phyloP scores from a whole-genome alignment of 345 rosid species.

The Melastoma malabathricum region DNA sequence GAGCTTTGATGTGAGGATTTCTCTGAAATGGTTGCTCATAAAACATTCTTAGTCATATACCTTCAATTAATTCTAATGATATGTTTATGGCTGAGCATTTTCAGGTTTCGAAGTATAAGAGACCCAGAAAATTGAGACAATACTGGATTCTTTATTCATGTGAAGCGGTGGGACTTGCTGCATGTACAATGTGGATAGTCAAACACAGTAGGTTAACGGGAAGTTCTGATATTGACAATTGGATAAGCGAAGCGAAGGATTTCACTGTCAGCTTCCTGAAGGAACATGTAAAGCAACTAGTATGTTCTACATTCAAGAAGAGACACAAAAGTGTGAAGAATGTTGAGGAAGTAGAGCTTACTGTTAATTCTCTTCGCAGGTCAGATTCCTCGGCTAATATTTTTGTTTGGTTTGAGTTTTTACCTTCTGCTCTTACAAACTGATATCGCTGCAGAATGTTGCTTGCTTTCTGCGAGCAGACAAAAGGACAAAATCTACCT shows the following conservation, averaged over 20 bases:
- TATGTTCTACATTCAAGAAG: constrained; percentile 68
- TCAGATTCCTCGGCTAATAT: constrained; percentile 10
- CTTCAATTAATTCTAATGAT: no score
- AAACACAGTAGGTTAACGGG: constrained; percentile 86
- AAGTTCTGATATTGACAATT: constrained; percentile 78
- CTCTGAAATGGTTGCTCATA: no score
- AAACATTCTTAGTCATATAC: no score
- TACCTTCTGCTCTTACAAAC: constrained; percentile 9
- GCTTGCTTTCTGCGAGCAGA: constrained; percentile 72
- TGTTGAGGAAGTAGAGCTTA: constrained; percentile 71
- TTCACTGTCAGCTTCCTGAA: constrained; percentile 54
- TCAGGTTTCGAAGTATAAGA: constrained; percentile 67
- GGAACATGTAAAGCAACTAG: constrained; percentile 96
- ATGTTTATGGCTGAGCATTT: no score
- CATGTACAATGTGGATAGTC: constrained; percentile 69
- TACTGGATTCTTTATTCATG: constrained; percentile 71
- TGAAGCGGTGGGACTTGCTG: constrained; percentile 72
- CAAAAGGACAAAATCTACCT: constrained; percentile 51
- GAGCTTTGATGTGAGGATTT: no score
- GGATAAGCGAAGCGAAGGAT: constrained; percentile 72
- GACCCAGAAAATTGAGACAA: constrained; percentile 52
- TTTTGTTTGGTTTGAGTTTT: background rate
- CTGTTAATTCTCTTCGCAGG: constrained; percentile 80
- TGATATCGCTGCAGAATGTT: constrained; percentile 50
- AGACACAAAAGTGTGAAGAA: constrained; percentile 27